Evolutionary conservation across 768 basidiomycete genomes (phyloP).

Genomic region (Tephrocybe sp.): DNA sequence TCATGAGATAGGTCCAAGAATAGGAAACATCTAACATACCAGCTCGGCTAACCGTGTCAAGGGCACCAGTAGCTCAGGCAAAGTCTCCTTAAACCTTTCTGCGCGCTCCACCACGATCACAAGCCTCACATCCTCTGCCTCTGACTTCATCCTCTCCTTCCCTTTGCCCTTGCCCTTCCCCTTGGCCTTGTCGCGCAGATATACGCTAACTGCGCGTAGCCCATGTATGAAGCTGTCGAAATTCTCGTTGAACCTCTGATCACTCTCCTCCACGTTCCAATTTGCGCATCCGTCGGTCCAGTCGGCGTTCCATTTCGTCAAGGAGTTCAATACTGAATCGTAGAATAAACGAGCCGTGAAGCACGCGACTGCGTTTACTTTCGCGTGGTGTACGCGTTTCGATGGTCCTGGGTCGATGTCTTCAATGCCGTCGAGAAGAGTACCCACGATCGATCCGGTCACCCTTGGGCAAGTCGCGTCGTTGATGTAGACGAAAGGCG

Average conservation of each 20-base stretch:
- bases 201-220: slow-evolving; percentile 38
- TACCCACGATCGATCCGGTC: slow-evolving; percentile 43
- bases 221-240: slow-evolving; percentile 75
- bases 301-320: slow-evolving; percentile 52
- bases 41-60: slow-evolving; percentile 71
- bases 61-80: slow-evolving; percentile 70
- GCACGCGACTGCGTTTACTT: slow-evolving; percentile 56
- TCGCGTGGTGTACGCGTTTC: slow-evolving; percentile 39
- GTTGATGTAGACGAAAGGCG: slow-evolving; percentile 69
- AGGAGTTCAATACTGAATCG: slow-evolving; percentile 61
- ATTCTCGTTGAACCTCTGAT: slow-evolving; percentile 58
- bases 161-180: slow-evolving; percentile 26
- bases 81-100: slow-evolving; percentile 59
- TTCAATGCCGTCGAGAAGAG: slow-evolving; percentile 29
- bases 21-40: slow-evolving; percentile 37
- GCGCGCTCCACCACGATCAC: slow-evolving; percentile 68
- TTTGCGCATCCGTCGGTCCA: slow-evolving; percentile 66
- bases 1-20: slow-evolving; percentile 4
- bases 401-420: slow-evolving; percentile 17
- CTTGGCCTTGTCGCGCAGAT: slow-evolving; percentile 19
- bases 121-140: slow-evolving; percentile 38
- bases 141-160: slow-evolving; percentile 16
- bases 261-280: slow-evolving; percentile 45
- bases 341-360: slow-evolving; percentile 65
- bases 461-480: slow-evolving; percentile 52